Conservation (phyloP, 805 yeast genomes). For the Ogataea minuta region DNA sequence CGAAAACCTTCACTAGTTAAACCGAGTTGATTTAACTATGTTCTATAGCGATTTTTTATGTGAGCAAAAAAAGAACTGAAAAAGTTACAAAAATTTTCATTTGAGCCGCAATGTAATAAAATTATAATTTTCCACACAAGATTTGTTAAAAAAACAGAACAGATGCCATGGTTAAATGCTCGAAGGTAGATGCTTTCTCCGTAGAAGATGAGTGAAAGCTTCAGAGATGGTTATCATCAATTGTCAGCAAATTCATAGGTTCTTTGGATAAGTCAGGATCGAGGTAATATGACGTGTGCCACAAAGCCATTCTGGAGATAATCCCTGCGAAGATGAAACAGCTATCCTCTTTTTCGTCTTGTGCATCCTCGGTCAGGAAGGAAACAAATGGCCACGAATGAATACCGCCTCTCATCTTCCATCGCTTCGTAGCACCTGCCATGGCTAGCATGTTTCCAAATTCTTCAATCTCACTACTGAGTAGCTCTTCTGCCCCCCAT, state of each 20-base stretch:
- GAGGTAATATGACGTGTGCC: conserved; percentile 36
- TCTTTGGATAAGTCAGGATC: conserved; percentile 24
- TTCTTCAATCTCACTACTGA: conserved; percentile 37
- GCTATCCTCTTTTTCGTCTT: conserved; percentile 44
- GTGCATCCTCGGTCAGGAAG: conserved; percentile 40
- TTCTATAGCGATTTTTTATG: not conserved
- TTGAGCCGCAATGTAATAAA: conserved; percentile 6
- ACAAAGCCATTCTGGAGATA: conserved; percentile 43
- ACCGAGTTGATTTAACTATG: too few species aligned
- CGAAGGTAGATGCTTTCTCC: not conserved
- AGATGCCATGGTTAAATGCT: too few species aligned
- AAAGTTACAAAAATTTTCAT: conserved; percentile 3
- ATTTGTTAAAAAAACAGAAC: not conserved
- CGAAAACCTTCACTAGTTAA: too few species aligned
- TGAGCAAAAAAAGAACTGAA: not conserved
- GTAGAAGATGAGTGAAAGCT: too few species aligned
- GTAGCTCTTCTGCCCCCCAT: conserved; percentile 44
- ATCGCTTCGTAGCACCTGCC: conserved; percentile 35
- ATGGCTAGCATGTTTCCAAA: conserved; percentile 28
- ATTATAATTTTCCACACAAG: not conserved
- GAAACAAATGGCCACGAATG: conserved; percentile 51
- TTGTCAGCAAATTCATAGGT: conserved; percentile 35
- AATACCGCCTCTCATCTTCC: conserved; percentile 34
- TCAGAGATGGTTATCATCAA: conserved; percentile 32
- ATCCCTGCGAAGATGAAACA: conserved; percentile 38